These are phyloP conservation scores for Schoenoplectus tabernaemontani DNA, from an alignment of 202 grass and related monocot species.

Conservation along the genomic window DNA sequence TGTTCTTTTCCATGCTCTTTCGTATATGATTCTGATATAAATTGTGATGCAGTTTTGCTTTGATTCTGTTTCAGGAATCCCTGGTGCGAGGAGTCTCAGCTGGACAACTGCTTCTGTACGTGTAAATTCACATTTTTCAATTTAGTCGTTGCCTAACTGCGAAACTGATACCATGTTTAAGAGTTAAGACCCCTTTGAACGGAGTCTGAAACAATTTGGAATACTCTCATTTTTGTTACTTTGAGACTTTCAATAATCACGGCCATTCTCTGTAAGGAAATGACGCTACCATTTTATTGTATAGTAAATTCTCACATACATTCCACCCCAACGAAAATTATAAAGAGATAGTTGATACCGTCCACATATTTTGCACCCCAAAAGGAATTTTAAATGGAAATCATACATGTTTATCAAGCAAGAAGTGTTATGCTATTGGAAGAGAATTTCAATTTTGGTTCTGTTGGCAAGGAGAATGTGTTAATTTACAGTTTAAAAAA, in stretches of 20 bases:
- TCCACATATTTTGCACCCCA: neutral
- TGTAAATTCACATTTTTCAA: neutral
- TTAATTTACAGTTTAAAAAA: neutral
- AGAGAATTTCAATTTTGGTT: slow-evolving; percentile 13
- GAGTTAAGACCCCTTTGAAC: neutral
- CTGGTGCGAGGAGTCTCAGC: slow-evolving; percentile 1
- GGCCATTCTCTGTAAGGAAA: neutral
- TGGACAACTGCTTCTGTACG: slow-evolving; percentile 18
- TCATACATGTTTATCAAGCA: neutral
- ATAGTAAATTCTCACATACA: neutral
- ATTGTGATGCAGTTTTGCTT: neutral
- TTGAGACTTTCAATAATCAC: neutral
- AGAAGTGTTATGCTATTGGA: neutral
- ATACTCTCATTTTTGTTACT: neutral
- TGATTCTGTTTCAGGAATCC: neutral
- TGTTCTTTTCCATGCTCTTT: neutral
- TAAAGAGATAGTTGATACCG: neutral
- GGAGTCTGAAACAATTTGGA: neutral
- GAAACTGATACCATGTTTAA: neutral
- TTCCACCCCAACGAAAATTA: neutral
- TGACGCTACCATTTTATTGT: neutral
- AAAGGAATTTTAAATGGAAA: neutral
- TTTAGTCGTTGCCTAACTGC: neutral
- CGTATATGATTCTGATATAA: neutral
- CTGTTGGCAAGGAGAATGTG: neutral